Percentiles rank a stretch among this genome's conserved stretches.
phyloP scores from a whole-genome alignment of 2,329 filamentous ascomycete species.

The Trichoderma sp. region DNA sequence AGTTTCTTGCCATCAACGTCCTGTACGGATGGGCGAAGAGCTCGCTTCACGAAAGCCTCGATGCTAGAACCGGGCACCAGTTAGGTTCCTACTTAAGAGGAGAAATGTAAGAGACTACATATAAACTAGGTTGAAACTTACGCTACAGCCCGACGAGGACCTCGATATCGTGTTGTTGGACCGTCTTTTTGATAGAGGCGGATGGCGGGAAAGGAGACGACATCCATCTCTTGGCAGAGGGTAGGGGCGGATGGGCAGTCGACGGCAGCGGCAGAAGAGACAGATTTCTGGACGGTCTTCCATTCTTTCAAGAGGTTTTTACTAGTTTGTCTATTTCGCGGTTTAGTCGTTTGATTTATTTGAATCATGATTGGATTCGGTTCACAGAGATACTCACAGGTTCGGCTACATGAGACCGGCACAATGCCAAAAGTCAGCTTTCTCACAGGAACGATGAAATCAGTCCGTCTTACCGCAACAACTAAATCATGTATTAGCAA shows the following conservation, averaged over 20 bases:
- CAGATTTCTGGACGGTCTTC: conserved; percentile 16
- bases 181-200: conserved; percentile 41
- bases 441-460: background rate
- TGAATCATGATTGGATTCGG: background rate
- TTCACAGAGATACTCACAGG: conserved; percentile 16
- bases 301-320: conserved; percentile 24
- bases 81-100: background rate
- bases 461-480: conserved; percentile 19
- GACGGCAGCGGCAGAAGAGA: conserved; percentile 34
- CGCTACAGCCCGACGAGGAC: conserved; percentile 40
- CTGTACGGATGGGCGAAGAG: conserved; percentile 27
- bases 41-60: conserved; percentile 31
- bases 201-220: conserved; percentile 48
- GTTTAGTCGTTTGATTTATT: background rate
- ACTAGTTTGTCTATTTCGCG: conserved; percentile 17
- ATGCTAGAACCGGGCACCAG: conserved; percentile 29
- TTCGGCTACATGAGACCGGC: conserved; percentile 10
- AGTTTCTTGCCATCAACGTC: conserved; percentile 11
- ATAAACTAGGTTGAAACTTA: conserved; percentile 23
- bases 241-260: conserved; percentile 39
- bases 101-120: background rate
- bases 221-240: conserved; percentile 42
- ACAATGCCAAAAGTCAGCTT: background rate
- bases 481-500: conserved; percentile 9
- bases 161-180: conserved; percentile 41